Base-by-base conservation (phyloP, 2,329 filamentous ascomycete species). In the Leptographium flavum region DNA sequence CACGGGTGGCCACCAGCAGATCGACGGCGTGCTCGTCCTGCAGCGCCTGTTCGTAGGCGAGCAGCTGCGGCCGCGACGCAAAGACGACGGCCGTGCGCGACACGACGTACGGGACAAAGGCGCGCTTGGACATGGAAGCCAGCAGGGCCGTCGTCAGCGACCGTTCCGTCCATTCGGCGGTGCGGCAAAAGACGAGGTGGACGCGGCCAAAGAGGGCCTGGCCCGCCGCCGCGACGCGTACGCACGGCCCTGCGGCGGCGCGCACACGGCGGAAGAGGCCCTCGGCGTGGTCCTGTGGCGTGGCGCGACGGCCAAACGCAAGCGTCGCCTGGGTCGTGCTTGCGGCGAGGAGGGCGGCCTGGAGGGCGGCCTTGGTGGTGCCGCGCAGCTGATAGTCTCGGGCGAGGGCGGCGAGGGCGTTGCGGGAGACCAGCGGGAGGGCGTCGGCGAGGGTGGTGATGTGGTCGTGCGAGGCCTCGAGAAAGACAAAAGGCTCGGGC, bases 141-240 rank as follows among this genome's bases (percentile, higher is more conserved):
- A 98, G 71, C 38, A 98, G 94, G 45, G 96, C 90, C 0, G 88
- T 90, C 2, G 87, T 96, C 14, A 98, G 67, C 1, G 90, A 95
- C 60, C 94, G 96, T 55, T 96, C 90, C 0, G 88, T 94, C 92
- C 92, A 98, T 59, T 94, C 85, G 0, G 87, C 93, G 10, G 88
- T 95, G 47, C 90, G 75, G 60, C 96, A 96, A 60, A 95, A 98
- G 25, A 98, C 87, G 3, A 98, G 67, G 63, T 96, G 92, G 1
- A 96, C 87, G 23, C 92, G 77, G 60, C 95, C 87, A 55, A 98
- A 98, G 0, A 98, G 72, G 55, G 80, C 86, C 50, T 87, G 74
- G 1, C 81, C 73, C 0, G 74, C 64, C 1, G 81, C 63, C 1
- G 86, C 86, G 13, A 98, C 73, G 32, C 90, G 74, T 49, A 96